Evolutionary conservation across 2,329 filamentous ascomycete genomes (phyloP).

Genomic region (Nigrospora sphaerica): DNA sequence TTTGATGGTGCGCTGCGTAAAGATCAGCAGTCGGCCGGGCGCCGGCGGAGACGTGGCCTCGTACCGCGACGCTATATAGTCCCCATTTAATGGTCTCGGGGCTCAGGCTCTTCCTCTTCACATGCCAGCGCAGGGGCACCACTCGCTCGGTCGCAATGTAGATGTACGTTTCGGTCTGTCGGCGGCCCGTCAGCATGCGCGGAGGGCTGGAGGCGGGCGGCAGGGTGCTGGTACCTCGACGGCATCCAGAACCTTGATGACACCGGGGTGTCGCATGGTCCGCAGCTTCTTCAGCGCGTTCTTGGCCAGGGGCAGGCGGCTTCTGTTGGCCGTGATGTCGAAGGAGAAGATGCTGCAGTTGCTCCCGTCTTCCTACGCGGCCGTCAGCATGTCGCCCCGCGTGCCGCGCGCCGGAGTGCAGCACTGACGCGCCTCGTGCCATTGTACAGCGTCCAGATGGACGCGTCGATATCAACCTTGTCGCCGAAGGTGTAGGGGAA

Average conservation of each 20-base stretch:
- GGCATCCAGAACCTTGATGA: conserved; percentile 89
- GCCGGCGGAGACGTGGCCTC: conserved; percentile 9
- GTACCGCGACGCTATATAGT: conserved; percentile 73
- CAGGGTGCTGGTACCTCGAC: conserved; percentile 60
- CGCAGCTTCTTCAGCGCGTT: conserved; percentile 92
- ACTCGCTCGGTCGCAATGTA: conserved; percentile 94
- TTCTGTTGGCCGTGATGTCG: conserved; percentile 19
- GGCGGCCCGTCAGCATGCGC: conserved; percentile 2
- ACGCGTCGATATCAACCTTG: conserved; percentile 83
- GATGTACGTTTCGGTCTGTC: conserved; percentile 82
- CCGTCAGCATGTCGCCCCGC: too few relatives aligned
- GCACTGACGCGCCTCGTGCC: conserved; percentile 74
- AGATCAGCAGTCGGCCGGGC: neutral
- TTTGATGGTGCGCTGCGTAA: conserved; percentile 70
- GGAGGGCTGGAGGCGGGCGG: neutral
- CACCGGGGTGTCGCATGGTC: conserved; percentile 87
- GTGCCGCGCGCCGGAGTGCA: neutral
- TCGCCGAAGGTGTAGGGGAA: conserved; percentile 93
- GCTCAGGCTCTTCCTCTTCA: conserved; percentile 78
- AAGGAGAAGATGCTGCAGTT: conserved; percentile 45
- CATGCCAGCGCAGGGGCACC: conserved; percentile 80
- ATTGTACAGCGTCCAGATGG: conserved; percentile 95
- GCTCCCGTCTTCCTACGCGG: conserved; percentile 75
- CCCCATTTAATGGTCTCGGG: conserved; percentile 98
- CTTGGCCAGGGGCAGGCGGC: conserved; percentile 76